Evolutionary conservation across 306 rosid genomes (phyloP).

Genomic region (Vigna nakashimae): DNA sequence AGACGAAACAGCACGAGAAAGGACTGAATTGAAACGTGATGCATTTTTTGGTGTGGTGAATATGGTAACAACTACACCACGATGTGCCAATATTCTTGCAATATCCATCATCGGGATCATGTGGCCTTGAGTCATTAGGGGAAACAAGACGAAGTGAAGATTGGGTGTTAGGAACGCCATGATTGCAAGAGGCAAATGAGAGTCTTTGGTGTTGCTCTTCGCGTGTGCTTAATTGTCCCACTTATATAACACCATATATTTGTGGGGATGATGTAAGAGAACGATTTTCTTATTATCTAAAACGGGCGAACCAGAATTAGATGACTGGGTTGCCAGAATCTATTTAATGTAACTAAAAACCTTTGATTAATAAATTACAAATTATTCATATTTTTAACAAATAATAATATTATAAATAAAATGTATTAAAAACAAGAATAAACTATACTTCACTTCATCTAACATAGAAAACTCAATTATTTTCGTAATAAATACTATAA

Average conservation of each 20-base stretch:
- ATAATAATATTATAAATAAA: too few species aligned
- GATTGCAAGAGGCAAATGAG: neutral
- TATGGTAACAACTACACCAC: conserved; percentile 47
- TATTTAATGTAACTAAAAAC: too few species aligned
- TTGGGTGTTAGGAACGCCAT: conserved; percentile 38
- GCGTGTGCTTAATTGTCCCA: neutral
- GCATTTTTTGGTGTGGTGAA: conserved; percentile 56
- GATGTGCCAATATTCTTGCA: conserved; percentile 51
- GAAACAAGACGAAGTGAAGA: conserved; percentile 47
- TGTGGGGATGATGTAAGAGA: conserved; percentile 48
- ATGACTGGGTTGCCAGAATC: too few species aligned
- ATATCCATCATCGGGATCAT: conserved; percentile 53
- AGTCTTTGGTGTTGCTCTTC: neutral
- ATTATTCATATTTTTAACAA: too few species aligned
- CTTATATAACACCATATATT: neutral
- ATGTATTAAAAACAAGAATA: too few species aligned
- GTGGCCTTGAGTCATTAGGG: conserved; percentile 55
- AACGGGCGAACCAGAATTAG: too few species aligned
- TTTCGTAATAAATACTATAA: too few species aligned
- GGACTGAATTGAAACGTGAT: conserved; percentile 42
- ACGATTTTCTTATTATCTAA: conserved; percentile 1
- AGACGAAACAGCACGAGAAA: conserved; percentile 44
- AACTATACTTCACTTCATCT: too few species aligned
- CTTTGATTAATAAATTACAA: too few species aligned
- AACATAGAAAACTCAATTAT: too few species aligned